Evolutionary conservation across 768 basidiomycete species (phyloP).

Genomic region (Pisolithus marmoratus): DNA sequence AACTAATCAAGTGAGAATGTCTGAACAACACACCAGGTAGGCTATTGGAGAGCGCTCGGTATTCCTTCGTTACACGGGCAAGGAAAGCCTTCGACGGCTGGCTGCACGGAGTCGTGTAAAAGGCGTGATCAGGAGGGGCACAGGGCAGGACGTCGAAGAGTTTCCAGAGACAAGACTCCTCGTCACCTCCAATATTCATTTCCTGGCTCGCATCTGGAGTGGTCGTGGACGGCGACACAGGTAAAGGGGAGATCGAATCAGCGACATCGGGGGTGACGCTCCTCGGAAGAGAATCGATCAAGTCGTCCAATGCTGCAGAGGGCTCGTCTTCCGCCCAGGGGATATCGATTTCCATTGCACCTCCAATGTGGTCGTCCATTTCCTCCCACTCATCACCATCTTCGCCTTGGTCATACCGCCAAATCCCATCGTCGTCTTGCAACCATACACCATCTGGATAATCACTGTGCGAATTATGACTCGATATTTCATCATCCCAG

Average conservation of each 20-base stretch:
- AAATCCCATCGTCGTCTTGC: constrained; percentile 35
- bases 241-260: constrained; percentile 19
- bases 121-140: constrained; percentile 81
- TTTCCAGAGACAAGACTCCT: constrained; percentile 54
- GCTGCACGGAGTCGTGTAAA: constrained; percentile 51
- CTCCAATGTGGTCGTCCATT: constrained; percentile 27
- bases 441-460: constrained; percentile 38
- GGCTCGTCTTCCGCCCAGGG: constrained; percentile 25
- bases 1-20: not conserved
- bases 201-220: constrained; percentile 30
- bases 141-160: constrained; percentile 76
- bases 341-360: constrained; percentile 32
- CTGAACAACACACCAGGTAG: constrained; percentile 63
- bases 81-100: constrained; percentile 73
- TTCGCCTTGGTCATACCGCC: constrained; percentile 26
- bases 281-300: constrained; percentile 10
- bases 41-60: constrained; percentile 70
- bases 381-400: constrained; percentile 39
- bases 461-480: constrained; percentile 34
- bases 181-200: constrained; percentile 24
- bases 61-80: constrained; percentile 75
- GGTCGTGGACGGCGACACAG: constrained; percentile 22
- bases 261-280: constrained; percentile 14
- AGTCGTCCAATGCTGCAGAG: constrained; percentile 13
- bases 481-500: constrained; percentile 40